Percentiles rank a stretch among this genome's conserved stretches.
Conservation (phyloP, 83 land plant species). For the Thuja plicata region DNA sequence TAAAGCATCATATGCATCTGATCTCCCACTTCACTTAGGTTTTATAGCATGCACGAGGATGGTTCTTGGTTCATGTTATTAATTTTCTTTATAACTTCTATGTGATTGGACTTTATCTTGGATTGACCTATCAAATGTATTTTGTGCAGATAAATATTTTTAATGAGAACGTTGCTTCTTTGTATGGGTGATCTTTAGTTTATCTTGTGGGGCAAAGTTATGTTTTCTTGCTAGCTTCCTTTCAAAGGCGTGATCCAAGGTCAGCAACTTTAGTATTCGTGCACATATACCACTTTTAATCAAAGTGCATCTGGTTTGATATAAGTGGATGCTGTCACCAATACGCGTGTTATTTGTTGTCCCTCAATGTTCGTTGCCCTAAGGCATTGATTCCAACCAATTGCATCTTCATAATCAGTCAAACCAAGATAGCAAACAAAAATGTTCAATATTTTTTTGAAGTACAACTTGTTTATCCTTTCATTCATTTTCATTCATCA, state of each 20-base stretch:
- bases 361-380: too few species aligned
- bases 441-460: background rate
- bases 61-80: background rate
- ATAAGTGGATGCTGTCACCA: background rate
- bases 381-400: background rate
- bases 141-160: background rate
- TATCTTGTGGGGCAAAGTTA: background rate
- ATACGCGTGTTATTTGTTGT: background rate
- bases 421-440: too few species aligned
- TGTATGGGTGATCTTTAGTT: background rate
- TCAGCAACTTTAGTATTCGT: background rate
- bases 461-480: background rate
- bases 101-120: background rate
- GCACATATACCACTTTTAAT: background rate
- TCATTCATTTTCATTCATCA: background rate
- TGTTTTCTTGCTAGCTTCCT: background rate
- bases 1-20: background rate
- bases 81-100: background rate
- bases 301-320: background rate
- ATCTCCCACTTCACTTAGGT: background rate
- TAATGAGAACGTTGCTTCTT: background rate
- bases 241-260: background rate
- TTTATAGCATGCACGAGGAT: background rate
- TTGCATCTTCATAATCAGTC: background rate
- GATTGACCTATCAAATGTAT: background rate